Percentiles rank a stretch among this genome's conserved stretches.
These are phyloP conservation scores for Eucalyptus brandiana DNA, from an alignment of 345 rosid genomes.

Conservation along the genomic window DNA sequence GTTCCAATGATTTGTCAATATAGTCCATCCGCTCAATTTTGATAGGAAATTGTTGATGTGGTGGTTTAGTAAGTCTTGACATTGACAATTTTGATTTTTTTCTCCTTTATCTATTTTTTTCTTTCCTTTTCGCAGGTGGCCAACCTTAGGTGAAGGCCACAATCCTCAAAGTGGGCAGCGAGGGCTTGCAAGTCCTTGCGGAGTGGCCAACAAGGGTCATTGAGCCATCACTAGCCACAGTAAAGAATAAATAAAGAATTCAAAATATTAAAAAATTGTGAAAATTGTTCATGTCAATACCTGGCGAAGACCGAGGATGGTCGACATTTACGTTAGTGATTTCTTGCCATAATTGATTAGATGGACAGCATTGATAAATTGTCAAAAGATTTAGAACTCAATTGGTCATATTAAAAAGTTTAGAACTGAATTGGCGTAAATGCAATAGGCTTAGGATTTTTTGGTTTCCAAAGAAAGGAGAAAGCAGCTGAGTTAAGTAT, in stretches of 20 bases:
- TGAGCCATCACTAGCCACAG: background rate
- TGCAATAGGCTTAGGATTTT: too few species aligned
- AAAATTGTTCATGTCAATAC: background rate
- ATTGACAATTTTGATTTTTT: too few species aligned
- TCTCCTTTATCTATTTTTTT: background rate
- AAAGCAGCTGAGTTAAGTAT: background rate
- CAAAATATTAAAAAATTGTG: too few species aligned
- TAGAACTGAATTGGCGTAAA: too few species aligned
- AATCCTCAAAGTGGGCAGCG: background rate
- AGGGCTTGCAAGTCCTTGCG: background rate
- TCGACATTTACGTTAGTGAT: background rate
- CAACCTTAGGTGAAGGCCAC: background rate
- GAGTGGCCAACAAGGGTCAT: background rate
- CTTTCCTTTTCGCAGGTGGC: background rate
- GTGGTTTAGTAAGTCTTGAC: background rate
- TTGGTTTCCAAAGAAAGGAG: background rate
- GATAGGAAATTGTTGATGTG: background rate
- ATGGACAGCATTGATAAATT: background rate
- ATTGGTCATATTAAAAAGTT: too few species aligned
- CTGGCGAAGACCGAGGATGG: accelerated
- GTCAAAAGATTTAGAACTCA: too few species aligned
- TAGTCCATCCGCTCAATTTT: background rate
- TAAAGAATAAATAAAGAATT: background rate
- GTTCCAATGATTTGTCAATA: background rate
- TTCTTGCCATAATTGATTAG: background rate